These are phyloP conservation scores for Endoconidiophora polonica DNA, from an alignment of 2,329 filamentous ascomycete species.

Conservation along the genomic window DNA sequence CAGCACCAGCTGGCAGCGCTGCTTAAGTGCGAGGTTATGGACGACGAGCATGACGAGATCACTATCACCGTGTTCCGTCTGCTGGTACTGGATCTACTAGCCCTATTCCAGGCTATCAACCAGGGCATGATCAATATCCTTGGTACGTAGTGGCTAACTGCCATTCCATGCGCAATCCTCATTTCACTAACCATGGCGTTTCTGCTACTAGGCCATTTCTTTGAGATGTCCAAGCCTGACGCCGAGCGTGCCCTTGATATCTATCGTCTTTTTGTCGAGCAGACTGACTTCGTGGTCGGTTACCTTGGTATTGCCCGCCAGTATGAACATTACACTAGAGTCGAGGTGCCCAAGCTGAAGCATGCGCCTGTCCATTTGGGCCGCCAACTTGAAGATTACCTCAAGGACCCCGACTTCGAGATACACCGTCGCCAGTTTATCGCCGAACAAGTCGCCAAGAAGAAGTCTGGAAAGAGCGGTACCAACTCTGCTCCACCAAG, in stretches of 20 bases:
- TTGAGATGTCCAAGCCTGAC: constrained; percentile 91
- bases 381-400: constrained; percentile 79
- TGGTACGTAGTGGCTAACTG: constrained; percentile 36
- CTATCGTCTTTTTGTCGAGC: constrained; percentile 79
- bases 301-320: constrained; percentile 77
- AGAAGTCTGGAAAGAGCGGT: constrained; percentile 25
- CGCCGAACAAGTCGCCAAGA: constrained; percentile 63
- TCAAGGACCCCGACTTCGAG: constrained; percentile 90
- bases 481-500: constrained; percentile 17
- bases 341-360: constrained; percentile 93
- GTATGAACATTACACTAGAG: constrained; percentile 77
- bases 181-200: too few species aligned
- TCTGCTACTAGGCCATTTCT: constrained; percentile 61
- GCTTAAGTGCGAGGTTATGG: constrained; percentile 75
- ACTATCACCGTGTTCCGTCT: constrained; percentile 85
- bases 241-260: constrained; percentile 83
- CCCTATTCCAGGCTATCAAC: constrained; percentile 87
- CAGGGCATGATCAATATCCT: constrained; percentile 94
- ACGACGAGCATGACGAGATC: constrained; percentile 89
- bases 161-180: too few species aligned
- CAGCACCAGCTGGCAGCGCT: constrained; percentile 76
- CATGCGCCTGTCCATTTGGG: constrained; percentile 88
- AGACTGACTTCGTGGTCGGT: constrained; percentile 83
- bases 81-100: constrained; percentile 74
- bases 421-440: constrained; percentile 83